Evolutionary conservation across 1,139 yeast genomes (phyloP).

Genomic region (Wickerhamomyces sp.): DNA sequence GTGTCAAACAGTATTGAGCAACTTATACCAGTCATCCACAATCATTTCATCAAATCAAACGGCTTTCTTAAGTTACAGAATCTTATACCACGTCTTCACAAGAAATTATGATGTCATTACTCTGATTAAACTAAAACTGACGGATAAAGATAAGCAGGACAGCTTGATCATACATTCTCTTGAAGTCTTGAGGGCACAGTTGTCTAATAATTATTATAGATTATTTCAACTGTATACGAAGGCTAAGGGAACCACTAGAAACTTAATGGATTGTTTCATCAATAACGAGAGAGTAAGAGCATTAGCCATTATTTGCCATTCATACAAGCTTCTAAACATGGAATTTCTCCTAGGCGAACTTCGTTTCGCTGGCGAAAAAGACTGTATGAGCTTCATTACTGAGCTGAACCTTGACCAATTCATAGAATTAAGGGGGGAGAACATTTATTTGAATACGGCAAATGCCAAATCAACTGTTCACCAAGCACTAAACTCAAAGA

Average conservation of each 20-base stretch:
- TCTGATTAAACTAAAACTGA: slow-evolving; percentile 27
- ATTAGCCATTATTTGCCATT: slow-evolving; percentile 51
- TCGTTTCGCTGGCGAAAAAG: slow-evolving; percentile 35
- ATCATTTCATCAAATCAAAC: slow-evolving; percentile 36
- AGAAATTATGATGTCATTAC: slow-evolving; percentile 45
- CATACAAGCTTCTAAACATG: slow-evolving; percentile 53
- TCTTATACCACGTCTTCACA: slow-evolving; percentile 79
- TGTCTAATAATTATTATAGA: slow-evolving; percentile 47
- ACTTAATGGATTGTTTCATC: slow-evolving; percentile 43
- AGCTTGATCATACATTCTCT: slow-evolving; percentile 38
- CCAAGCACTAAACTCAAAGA: slow-evolving; percentile 41
- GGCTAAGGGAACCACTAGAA: slow-evolving; percentile 30
- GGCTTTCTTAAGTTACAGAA: slow-evolving; percentile 72
- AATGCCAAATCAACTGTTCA: slow-evolving; percentile 45
- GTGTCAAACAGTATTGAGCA: slow-evolving; percentile 78
- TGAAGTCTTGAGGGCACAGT: slow-evolving; percentile 37
- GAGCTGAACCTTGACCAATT: slow-evolving; percentile 37
- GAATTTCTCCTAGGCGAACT: slow-evolving; percentile 44
- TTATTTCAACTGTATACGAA: slow-evolving; percentile 43
- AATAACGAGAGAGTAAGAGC: slow-evolving; percentile 58
- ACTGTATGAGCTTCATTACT: slow-evolving; percentile 37
- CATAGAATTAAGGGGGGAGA: slow-evolving; percentile 32
- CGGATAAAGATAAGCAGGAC: slow-evolving; percentile 23
- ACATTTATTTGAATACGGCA: slow-evolving; percentile 32
- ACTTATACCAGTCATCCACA: slow-evolving; percentile 44